A percentile compares a stretch with the other conserved stretches of the same genome.
Conservation (phyloP, 2,329 filamentous ascomycete genomes). For the Rutstroemia sp. region DNA sequence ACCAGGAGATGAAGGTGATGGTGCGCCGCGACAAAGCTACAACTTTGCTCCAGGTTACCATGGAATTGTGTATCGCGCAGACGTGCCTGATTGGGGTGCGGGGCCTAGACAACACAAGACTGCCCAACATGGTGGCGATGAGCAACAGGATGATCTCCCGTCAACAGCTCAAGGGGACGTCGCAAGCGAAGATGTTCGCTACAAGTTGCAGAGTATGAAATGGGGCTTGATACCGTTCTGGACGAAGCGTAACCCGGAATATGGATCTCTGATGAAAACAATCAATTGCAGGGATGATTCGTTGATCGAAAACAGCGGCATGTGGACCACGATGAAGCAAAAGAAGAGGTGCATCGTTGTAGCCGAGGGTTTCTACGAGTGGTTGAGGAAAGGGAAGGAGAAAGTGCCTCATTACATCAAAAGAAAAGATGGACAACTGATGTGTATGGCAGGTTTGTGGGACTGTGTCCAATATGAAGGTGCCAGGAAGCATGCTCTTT, state of each 20-base stretch:
- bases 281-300: conserved; percentile 96
- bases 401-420: conserved; percentile 81
- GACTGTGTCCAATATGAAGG: conserved; percentile 79
- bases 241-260: conserved; percentile 78
- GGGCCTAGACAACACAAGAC: conserved; percentile 30
- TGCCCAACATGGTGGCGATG: conserved; percentile 18
- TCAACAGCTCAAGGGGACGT: conserved; percentile 11
- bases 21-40: conserved; percentile 63
- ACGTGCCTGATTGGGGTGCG: conserved; percentile 55
- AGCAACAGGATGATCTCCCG: conserved; percentile 15
- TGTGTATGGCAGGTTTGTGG: conserved; percentile 85
- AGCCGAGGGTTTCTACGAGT: conserved; percentile 93
- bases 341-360: conserved; percentile 81
- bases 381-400: conserved; percentile 77
- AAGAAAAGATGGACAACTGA: conserved; percentile 71
- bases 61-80: conserved; percentile 79
- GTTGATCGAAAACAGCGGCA: conserved; percentile 63
- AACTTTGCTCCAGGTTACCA: conserved; percentile 88
- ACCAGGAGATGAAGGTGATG: conserved; percentile 58
- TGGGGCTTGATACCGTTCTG: conserved; percentile 94
- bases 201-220: conserved; percentile 88
- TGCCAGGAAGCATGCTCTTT: conserved; percentile 25
- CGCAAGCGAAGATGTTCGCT: conserved; percentile 39
- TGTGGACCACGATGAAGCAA: conserved; percentile 91
- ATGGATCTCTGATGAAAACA: conserved; percentile 70